Evolutionary conservation across 305 asterid species (phyloP).

Genomic region (Fraxinus velutina): DNA sequence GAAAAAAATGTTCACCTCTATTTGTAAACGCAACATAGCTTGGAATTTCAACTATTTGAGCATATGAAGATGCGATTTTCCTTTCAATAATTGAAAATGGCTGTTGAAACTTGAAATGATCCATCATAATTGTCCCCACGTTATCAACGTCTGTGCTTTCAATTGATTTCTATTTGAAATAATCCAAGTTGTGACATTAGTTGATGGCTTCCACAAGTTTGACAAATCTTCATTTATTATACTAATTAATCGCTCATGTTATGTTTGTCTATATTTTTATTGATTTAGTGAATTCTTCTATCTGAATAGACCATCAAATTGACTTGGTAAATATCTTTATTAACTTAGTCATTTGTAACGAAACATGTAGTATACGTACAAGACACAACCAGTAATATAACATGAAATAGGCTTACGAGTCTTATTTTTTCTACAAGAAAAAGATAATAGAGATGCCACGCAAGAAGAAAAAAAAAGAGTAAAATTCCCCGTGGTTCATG

Average conservation of each 20-base stretch:
- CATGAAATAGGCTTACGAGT: neutral
- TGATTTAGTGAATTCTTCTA: neutral
- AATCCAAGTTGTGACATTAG: neutral
- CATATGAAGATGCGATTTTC: neutral
- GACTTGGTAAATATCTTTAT: neutral
- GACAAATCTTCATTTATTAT: neutral
- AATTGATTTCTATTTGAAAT: neutral
- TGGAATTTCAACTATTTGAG: neutral
- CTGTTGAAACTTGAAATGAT: constrained; percentile 20
- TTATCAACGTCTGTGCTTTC: neutral
- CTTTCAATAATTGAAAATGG: neutral
- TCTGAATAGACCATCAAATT: neutral
- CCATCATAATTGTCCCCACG: constrained; percentile 28
- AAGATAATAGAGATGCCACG: neutral
- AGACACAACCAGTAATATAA: neutral
- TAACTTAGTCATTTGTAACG: neutral
- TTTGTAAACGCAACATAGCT: neutral
- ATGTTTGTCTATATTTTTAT: neutral
- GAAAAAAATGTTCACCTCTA: neutral
- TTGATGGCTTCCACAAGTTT: neutral
- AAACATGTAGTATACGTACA: neutral
- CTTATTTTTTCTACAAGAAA: neutral
- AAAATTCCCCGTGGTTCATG: neutral
- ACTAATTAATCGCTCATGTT: neutral
- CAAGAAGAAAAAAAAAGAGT: too few relatives aligned